These are phyloP conservation scores for Drechslera avenae DNA, from an alignment of 2,329 filamentous ascomycete species.

Conservation along the genomic window DNA sequence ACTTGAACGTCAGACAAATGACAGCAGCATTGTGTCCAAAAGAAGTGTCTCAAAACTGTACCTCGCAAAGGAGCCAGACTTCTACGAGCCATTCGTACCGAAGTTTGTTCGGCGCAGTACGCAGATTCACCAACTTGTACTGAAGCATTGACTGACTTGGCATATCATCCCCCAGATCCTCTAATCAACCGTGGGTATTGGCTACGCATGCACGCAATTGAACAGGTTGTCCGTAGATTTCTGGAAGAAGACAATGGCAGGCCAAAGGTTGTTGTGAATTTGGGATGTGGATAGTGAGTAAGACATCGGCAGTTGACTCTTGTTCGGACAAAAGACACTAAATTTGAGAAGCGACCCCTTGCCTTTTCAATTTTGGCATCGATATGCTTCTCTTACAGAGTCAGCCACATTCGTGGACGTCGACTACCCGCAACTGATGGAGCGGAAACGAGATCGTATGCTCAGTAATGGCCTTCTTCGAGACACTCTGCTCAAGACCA, in stretches of 20 bases:
- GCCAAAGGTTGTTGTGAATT: slow-evolving; percentile 76
- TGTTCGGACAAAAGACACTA: slow-evolving; percentile 16
- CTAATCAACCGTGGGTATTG: slow-evolving; percentile 91
- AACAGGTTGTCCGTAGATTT: slow-evolving; percentile 75
- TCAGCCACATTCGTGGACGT: slow-evolving; percentile 77
- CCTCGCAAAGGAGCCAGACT: slow-evolving; percentile 75
- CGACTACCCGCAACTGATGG: slow-evolving; percentile 81
- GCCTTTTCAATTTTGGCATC: slow-evolving; percentile 79
- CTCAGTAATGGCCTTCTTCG: slow-evolving; percentile 57
- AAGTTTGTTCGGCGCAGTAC: slow-evolving; percentile 74
- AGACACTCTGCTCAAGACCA: slow-evolving; percentile 38
- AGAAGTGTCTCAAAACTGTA: slow-evolving; percentile 90
- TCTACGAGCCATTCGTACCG: slow-evolving; percentile 84
- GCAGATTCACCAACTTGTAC: neutral
- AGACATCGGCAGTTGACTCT: slow-evolving; percentile 20
- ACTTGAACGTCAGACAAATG: slow-evolving; percentile 70
- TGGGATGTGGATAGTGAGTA: slow-evolving; percentile 88
- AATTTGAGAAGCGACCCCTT: slow-evolving; percentile 72
- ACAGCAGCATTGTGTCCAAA: slow-evolving; percentile 90
- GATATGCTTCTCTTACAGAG: slow-evolving; percentile 64
- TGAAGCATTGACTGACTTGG: slow-evolving; percentile 1
- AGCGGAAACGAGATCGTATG: slow-evolving; percentile 73
- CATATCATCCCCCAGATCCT: slow-evolving; percentile 57
- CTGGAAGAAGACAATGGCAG: slow-evolving; percentile 62
- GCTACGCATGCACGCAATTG: slow-evolving; percentile 81